Evolutionary conservation across 73 alveolate species (phyloP).

Genomic region (Stentor roeselii): DNA sequence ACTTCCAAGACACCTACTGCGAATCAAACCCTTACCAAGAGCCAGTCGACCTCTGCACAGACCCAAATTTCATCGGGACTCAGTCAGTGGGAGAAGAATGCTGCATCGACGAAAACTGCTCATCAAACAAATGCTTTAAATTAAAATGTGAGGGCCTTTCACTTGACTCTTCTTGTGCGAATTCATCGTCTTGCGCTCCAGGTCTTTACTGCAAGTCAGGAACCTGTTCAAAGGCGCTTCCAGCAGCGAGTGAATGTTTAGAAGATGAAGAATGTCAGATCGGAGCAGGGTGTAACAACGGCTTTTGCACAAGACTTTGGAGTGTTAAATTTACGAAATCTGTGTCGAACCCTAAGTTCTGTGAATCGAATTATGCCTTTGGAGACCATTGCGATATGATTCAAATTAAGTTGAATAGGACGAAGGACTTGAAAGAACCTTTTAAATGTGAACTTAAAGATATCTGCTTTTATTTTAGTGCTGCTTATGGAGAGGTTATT

Average conservation of each 20-base stretch:
- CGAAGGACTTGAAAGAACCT: neutral
- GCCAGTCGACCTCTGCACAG: neutral
- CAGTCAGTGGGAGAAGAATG: neutral
- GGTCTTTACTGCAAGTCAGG: neutral
- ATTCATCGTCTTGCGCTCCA: neutral
- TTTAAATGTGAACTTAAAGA: neutral
- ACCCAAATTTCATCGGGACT: neutral
- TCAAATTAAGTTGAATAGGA: neutral
- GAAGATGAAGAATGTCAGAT: neutral
- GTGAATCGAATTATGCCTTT: neutral
- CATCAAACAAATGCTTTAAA: neutral
- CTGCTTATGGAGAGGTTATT: neutral
- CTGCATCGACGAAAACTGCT: neutral
- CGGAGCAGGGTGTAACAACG: neutral
- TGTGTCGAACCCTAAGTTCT: neutral
- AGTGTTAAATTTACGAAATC: neutral
- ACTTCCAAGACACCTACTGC: neutral
- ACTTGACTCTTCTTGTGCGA: neutral
- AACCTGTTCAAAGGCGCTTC: neutral
- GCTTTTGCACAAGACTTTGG: neutral
- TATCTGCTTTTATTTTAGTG: neutral
- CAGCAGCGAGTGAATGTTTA: neutral
- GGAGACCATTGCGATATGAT: neutral
- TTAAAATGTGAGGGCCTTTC: neutral
- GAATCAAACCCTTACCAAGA: neutral